Base-by-base conservation (phyloP, 2,329 filamentous ascomycete genomes). In the Aureobasidium zeae region DNA sequence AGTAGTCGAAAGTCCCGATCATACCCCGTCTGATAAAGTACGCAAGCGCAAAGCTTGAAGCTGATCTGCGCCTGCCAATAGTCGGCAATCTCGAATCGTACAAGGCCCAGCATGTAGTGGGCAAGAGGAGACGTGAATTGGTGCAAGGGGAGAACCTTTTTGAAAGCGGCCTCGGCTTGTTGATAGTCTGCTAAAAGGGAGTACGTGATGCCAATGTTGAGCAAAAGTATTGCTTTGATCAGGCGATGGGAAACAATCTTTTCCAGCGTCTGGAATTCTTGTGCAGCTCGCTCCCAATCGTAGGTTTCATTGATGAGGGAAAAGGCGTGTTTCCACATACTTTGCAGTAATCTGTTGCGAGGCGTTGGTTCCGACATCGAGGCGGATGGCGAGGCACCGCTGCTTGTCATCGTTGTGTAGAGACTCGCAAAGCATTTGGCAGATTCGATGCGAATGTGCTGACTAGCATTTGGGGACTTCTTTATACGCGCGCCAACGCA, bases 301-400 rank as follows among this genome's bases (percentile, higher is more conserved):
- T 53, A 58, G 29, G 46, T 51, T 5, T 26, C 21, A 28, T 59
- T 49, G 46, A 56, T 59, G 2, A 62, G 51, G 4, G 55, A 48
- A 10, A 49, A 49, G 11, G 57, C 58, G 30, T 61, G 58, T 31
- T 61, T 55, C 59, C 59, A 61, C n/a, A 59, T 30, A 50, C 58
- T 53, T 31, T 55, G 39, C 6, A 30, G 6, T 17, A 21, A 21
- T 22, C 10, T 22, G 16, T 34, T 45, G 7, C 22, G 29, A 43
- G 21, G 20, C 5, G 2, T 12, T 7, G 5, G n/a, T n/a, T n/a
- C n/a, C n/a, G n/a, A n/a, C n/a, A n/a, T n/a, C n/a, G n/a, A n/a
- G n/a, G n/a, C n/a, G n/a, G n/a, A n/a, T n/a, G n/a, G n/a, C n/a
- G n/a, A n/a, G n/a, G n/a, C n/a, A n/a, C n/a, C n/a, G n/a, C n/a